Evolutionary conservation across 2,329 filamentous ascomycete species (phyloP).

Genomic region (Metarhizium rileyi): DNA sequence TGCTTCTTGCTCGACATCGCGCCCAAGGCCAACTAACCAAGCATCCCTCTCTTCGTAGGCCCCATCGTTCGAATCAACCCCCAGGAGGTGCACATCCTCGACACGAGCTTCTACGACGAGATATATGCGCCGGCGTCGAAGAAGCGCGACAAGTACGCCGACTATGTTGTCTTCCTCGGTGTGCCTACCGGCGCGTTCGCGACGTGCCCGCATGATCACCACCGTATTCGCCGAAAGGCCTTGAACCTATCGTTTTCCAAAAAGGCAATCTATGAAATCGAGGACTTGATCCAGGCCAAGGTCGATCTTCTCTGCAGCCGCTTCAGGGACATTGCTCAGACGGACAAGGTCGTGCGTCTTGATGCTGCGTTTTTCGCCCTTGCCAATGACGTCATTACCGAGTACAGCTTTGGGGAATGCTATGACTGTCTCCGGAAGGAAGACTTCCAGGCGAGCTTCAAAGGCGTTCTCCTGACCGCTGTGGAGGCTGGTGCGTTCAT

Average conservation of each 20-base stretch:
- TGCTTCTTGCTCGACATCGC: no score
- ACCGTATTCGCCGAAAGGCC: slow-evolving; percentile 10
- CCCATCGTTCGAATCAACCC: slow-evolving; percentile 21
- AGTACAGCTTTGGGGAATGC: slow-evolving; percentile 3
- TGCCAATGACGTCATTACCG: slow-evolving; percentile 2
- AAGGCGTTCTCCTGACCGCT: background rate
- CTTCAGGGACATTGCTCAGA: background rate
- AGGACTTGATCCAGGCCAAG: background rate
- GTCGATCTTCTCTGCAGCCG: background rate
- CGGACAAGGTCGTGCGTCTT: background rate
- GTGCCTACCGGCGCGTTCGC: slow-evolving; percentile 6
- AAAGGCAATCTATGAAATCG: slow-evolving; percentile 5
- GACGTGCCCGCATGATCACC: slow-evolving; percentile 12
- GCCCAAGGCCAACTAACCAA: no score
- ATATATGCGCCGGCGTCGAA: background rate
- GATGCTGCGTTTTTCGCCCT: slow-evolving; percentile 1
- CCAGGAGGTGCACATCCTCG: slow-evolving; percentile 18
- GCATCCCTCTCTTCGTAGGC: slow-evolving; percentile 12
- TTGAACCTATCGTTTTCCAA: slow-evolving; percentile 13
- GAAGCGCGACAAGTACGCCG: slow-evolving; percentile 3
- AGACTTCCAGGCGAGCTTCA: background rate
- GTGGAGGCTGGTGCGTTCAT: background rate
- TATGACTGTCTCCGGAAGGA: background rate
- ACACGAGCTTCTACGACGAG: slow-evolving; percentile 16
- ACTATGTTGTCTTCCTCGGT: background rate